Conservation (phyloP, 2,329 filamentous ascomycete species). For the Nemania sp. region DNA sequence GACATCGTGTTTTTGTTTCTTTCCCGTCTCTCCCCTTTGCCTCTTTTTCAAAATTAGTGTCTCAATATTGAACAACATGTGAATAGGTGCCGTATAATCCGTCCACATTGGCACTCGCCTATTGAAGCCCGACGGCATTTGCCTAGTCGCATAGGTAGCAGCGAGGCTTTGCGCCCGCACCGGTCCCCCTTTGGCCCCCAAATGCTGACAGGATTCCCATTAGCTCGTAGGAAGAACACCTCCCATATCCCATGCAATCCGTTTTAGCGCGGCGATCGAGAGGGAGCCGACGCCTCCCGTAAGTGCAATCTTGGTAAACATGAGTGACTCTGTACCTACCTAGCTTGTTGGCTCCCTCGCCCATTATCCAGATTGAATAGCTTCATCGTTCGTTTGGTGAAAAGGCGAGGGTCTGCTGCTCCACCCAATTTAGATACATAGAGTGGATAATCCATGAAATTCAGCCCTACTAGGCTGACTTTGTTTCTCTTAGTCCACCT, state of each 20-base stretch:
- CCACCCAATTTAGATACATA: slow-evolving; percentile 21
- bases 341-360: neutral
- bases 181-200: slow-evolving; percentile 36
- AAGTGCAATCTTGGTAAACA: neutral
- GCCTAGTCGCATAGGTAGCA: slow-evolving; percentile 13
- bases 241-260: slow-evolving; percentile 13
- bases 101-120: neutral
- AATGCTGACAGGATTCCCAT: slow-evolving; percentile 34
- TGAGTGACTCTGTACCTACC: too few species aligned
- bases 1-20: neutral
- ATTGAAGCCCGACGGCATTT: slow-evolving; percentile 14
- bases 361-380: neutral
- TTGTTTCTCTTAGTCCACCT: slow-evolving; percentile 1
- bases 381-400: slow-evolving; percentile 3
- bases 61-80: slow-evolving; percentile 7
- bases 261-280: slow-evolving; percentile 28
- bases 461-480: slow-evolving; percentile 40
- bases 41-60: neutral
- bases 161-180: slow-evolving; percentile 35
- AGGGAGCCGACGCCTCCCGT: slow-evolving; percentile 33
- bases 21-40: neutral
- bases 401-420: slow-evolving; percentile 2
- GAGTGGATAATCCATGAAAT: slow-evolving; percentile 33
- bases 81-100: neutral
- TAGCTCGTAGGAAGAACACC: slow-evolving; percentile 13